A percentile compares a stretch with the other conserved stretches of the same genome.
Evolutionary conservation across 192 early-diverging fungal genomes (phyloP).

Genomic region (Backusella australiensis): DNA sequence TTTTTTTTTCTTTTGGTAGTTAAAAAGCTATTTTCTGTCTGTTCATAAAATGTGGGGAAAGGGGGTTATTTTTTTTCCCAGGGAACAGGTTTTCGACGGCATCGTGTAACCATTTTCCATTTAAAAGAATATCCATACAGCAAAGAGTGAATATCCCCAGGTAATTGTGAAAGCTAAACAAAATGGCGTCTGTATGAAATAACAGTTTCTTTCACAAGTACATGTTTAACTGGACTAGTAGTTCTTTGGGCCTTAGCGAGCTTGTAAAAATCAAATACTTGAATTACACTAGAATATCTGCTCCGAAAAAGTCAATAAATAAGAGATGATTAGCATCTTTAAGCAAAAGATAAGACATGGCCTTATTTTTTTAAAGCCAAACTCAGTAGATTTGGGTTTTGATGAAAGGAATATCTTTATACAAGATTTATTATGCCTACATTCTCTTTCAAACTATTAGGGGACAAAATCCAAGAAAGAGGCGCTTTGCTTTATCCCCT

Average conservation of each 20-base stretch:
- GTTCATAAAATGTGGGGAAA: background rate
- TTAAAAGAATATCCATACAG: no score
- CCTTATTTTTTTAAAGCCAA: background rate
- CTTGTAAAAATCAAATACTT: background rate
- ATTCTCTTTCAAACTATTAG: background rate
- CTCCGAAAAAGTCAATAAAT: background rate
- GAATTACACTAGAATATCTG: background rate
- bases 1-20: background rate
- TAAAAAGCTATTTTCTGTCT: background rate
- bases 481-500: no score
- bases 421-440: background rate
- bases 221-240: background rate
- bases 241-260: background rate
- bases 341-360: background rate
- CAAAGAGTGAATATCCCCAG: background rate
- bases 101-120: background rate
- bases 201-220: background rate
- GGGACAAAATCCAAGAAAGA: background rate
- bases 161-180: background rate
- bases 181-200: background rate
- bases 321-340: background rate
- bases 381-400: background rate
- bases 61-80: background rate
- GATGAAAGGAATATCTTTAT: background rate
- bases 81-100: background rate